phyloP scores from a whole-genome alignment of 345 rosid genomes.

The Lenwebbia sp. region DNA sequence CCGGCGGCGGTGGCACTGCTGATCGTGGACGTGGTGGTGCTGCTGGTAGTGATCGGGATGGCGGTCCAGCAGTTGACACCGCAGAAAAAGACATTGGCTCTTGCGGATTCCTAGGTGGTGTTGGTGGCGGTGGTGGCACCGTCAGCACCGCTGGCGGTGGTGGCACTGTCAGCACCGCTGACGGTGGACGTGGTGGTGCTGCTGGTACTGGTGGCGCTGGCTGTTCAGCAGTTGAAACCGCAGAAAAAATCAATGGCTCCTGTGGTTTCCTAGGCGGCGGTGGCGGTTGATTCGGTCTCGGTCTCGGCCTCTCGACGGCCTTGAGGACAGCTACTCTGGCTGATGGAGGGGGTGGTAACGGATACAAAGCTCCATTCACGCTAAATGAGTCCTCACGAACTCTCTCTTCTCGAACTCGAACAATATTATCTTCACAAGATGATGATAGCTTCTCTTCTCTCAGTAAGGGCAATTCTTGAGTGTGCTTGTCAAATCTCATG shows the following conservation, averaged over 20 bases:
- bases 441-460: constrained; percentile 13
- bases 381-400: not conserved
- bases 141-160: not conserved
- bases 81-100: not conserved
- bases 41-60: not conserved
- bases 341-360: constrained; percentile 10
- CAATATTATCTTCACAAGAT: constrained; percentile 14
- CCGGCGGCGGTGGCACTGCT: not conserved
- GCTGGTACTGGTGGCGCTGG: constrained; percentile 13
- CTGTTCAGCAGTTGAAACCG: constrained; percentile 1
- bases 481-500: not conserved
- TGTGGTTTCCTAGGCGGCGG: not conserved
- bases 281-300: constrained; percentile 1
- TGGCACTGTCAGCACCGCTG: not conserved
- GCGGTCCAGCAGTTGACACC: not conserved
- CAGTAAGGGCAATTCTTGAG: constrained; percentile 49
- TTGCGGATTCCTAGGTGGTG: not conserved
- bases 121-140: not conserved
- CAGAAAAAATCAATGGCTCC: not conserved
- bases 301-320: constrained; percentile 4
- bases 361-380: not conserved
- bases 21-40: not conserved
- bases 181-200: not conserved
- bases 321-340: not conserved
- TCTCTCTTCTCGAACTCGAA: constrained; percentile 18